phyloP scores from a whole-genome alignment of 805 yeast genomes.

The Candida anglica region DNA sequence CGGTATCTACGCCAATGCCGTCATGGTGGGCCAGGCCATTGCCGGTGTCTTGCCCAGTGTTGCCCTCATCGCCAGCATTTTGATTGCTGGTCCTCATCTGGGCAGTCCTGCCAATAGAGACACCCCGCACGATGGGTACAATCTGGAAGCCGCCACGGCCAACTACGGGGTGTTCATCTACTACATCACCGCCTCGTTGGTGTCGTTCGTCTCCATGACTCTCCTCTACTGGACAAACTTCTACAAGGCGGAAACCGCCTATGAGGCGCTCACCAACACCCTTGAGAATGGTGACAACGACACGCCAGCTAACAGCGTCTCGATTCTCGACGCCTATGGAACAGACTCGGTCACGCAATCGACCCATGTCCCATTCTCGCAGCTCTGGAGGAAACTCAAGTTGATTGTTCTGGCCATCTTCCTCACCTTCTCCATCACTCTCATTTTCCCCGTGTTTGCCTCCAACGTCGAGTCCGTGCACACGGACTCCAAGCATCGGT shows the following conservation, averaged over 20 bases:
- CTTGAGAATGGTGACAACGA: neutral
- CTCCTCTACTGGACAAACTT: conserved; percentile 32
- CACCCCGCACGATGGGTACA: conserved; percentile 6
- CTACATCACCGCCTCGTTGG: conserved; percentile 48
- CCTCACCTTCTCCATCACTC: conserved; percentile 66
- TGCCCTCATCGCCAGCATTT: conserved; percentile 55
- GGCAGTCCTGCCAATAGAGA: conserved; percentile 10
- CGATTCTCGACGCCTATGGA: neutral
- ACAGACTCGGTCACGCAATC: conserved; percentile 13
- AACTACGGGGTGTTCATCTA: conserved; percentile 42
- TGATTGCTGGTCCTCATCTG: conserved; percentile 32
- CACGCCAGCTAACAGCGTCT: neutral
- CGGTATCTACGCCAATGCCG: conserved; percentile 77
- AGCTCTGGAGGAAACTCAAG: conserved; percentile 60
- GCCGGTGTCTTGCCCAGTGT: conserved; percentile 91
- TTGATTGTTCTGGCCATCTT: conserved; percentile 68
- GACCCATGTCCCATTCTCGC: conserved; percentile 52
- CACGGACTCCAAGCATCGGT: conserved; percentile 20
- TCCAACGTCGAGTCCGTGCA: conserved; percentile 55
- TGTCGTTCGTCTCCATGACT: conserved; percentile 39
- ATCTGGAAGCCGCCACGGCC: conserved; percentile 19
- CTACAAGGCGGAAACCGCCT: conserved; percentile 19
- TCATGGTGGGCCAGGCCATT: conserved; percentile 91
- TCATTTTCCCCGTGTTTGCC: conserved; percentile 89
- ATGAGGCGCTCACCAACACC: conserved; percentile 11